Evolutionary conservation across 176 grass and related monocot species (phyloP).

Genomic region (Avena eriantha): DNA sequence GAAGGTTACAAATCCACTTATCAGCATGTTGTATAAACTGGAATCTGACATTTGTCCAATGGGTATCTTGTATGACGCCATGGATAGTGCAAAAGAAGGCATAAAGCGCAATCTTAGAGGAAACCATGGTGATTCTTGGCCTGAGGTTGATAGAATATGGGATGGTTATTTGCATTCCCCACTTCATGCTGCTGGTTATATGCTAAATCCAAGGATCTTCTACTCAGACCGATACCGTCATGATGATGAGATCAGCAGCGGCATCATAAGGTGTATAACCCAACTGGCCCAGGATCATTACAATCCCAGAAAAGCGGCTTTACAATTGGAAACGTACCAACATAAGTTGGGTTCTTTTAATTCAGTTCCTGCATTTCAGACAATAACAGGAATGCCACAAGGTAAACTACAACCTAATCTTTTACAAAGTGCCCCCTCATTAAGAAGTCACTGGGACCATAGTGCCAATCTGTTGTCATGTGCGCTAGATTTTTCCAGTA

Average conservation of each 20-base stretch:
- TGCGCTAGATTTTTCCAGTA: neutral
- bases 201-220: conserved; percentile 71
- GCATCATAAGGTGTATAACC: conserved; percentile 50
- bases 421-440: conserved; percentile 5
- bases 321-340: conserved; percentile 64
- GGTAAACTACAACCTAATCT: conserved; percentile 52
- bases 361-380: conserved; percentile 38
- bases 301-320: conserved; percentile 30
- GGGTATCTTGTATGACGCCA: conserved; percentile 75
- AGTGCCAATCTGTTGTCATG: neutral
- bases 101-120: conserved; percentile 52
- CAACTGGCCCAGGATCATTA: conserved; percentile 30
- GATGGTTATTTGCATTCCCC: conserved; percentile 68
- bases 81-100: conserved; percentile 71
- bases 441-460: neutral
- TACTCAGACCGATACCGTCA: conserved; percentile 45
- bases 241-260: conserved; percentile 67
- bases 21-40: conserved; percentile 54
- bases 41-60: conserved; percentile 53
- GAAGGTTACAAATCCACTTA: conserved; percentile 68
- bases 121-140: conserved; percentile 56
- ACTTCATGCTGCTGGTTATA: conserved; percentile 64
- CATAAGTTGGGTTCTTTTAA: conserved; percentile 48
- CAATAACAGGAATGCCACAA: conserved; percentile 53
- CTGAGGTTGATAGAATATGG: conserved; percentile 69